Evolutionary conservation across 2,329 filamentous ascomycete genomes (phyloP), one percentile per base, ranked within the genome.

Genomic region (Cladosporium austrohemisphaericum): DNA sequence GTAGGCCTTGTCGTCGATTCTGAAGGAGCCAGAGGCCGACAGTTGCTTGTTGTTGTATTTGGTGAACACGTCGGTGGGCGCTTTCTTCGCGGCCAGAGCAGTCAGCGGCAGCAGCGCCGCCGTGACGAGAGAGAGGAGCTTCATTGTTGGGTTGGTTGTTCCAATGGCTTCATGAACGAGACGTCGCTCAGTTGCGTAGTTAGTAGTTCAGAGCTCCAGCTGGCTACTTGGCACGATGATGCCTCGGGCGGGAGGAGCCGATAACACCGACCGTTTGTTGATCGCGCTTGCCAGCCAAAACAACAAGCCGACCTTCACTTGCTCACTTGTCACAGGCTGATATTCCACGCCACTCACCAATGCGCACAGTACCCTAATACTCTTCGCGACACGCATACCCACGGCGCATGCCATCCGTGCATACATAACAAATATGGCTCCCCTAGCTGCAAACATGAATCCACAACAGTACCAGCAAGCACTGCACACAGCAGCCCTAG

Each of bases 1-100:
- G 76, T 93, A 98, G 40, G 77, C 75, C 19, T 72, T 71, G 68
- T 95, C 90, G 68, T 84, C 78, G 58, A 98, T 81, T 73, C 88
- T 88, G 65, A 95, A 62, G 20, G 79, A 71, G 3, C 49, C 52
- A 19, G 79, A 78, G 16, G 41, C 26, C 35, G 76, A 74, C 51
- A 84, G 76, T 51, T 85, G 76, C 67, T 90, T 83, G 56, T 79
- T 66, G 65, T 85, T 82, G 72, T 83, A 92, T 52, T 81, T 77
- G 55, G 79, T 67, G 74, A 92, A 95, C 62, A 80, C 82, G 66
- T 88, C 81, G 29, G 53, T 28, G 1, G 61, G 36, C 41, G 82
- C 72, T 67, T 86, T 83, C 65, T 85, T 86, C 46, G 85, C 79
- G 40, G 79, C 81, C 32, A 84, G 66, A 50, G 76, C 76, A 51